Conservation (phyloP, 2,329 filamentous ascomycete species). For the Pseudogymnoascus sp. region DNA sequence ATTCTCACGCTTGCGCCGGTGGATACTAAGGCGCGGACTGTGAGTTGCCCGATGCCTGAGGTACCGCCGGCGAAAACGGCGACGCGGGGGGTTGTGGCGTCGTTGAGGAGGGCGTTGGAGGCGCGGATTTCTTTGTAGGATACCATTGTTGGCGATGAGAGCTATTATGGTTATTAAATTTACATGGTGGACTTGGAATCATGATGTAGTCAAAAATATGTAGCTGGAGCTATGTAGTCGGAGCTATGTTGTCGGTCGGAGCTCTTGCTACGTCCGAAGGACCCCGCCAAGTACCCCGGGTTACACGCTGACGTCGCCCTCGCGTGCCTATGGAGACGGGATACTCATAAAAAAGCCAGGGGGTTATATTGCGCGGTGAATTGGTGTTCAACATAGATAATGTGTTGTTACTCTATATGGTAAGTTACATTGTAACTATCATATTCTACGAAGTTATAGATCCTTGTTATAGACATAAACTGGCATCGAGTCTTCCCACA, state of each 20-base stretch:
- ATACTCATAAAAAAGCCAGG: neutral
- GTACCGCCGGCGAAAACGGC: slow-evolving; percentile 47
- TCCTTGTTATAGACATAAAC: slow-evolving; percentile 20
- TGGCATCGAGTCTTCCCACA: slow-evolving; percentile 32
- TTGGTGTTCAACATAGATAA: neutral
- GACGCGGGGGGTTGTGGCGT: slow-evolving; percentile 12
- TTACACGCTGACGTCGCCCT: neutral
- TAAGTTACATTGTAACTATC: neutral
- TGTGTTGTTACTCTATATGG: neutral
- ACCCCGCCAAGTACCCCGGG: neutral
- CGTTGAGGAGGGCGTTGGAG: slow-evolving; percentile 13
- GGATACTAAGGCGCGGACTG: slow-evolving; percentile 37
- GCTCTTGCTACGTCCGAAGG: neutral
- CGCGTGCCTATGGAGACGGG: neutral
- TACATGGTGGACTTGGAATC: neutral
- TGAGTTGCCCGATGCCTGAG: slow-evolving; percentile 42
- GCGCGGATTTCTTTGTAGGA: neutral
- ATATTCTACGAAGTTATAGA: neutral
- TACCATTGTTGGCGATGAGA: neutral
- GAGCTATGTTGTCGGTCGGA: neutral
- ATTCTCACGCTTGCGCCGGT: slow-evolving; percentile 34
- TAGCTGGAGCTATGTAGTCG: neutral
- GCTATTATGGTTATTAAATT: neutral
- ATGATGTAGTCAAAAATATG: neutral
- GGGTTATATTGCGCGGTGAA: neutral